Base-by-base conservation (phyloP, 2,329 filamentous ascomycete genomes). In the Zasmidium cellare region DNA sequence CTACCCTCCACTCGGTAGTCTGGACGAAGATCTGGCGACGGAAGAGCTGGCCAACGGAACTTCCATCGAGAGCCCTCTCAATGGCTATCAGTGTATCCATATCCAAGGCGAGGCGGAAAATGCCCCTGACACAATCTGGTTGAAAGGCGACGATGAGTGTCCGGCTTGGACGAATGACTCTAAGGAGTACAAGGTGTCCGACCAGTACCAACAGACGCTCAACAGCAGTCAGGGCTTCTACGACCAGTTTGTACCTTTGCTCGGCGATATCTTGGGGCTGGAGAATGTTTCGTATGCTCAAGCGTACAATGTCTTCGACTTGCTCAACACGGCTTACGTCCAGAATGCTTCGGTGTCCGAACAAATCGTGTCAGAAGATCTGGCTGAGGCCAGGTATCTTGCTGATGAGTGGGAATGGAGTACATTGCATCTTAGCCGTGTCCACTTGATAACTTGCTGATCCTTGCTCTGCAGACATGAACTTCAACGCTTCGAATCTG, bases 131-230 rank as follows among this genome's bases (percentile, higher is more conserved):
- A 56, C 53, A 14, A 59, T 59, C 22, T 59, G 57, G 57, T 22
- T 59, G 9, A 59, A 59, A 56, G 57, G 53, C 2, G 57, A 59
- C 24, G 48, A 59, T 20, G 47, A 51, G 11, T 59, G 57, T 45
- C 57, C 57, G 3, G 35, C 53, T 23, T 59, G 51, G 2, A 22
- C 31, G 9, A 44, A 31, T 11, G 57, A 53, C 16, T 25, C 44
- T 6, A 51, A 23, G 25, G 24, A 38, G 9, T 59, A 59, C 24
- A 25, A 47, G 1, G 3, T 24, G 3, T 48, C 41, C 1, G 7
- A 16, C 2, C 44, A 56, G n/a, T 59, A 44, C 22, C 31, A 28
- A 2, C 5, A 12, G 18, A 48, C 48, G 3, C 14, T 56, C 9
- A 20, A 31, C 1, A 11, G 16, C 2, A 53, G 53, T 1, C 7